Base-by-base conservation (phyloP, 306 rosid species). In the Citrullus mucosospermus region DNA sequence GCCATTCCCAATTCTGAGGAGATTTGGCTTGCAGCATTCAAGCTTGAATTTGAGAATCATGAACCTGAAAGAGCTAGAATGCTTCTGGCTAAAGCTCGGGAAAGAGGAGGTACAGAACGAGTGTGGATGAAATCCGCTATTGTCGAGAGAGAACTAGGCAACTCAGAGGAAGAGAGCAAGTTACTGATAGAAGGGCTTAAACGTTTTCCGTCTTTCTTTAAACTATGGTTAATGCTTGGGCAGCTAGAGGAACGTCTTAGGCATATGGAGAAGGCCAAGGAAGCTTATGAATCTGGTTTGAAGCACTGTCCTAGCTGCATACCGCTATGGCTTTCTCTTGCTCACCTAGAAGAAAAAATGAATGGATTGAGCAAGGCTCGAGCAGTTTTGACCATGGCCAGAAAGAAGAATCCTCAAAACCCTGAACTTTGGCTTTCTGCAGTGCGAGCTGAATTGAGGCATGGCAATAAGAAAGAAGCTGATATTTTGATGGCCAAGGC, bases 341-440 rank as follows among this genome's bases (percentile, higher is more conserved):
- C 97, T 17, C 92, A 87, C 83, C 97, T 93, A 41, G 98, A 91
- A 80, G 97, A 93, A 84, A 91, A 87, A 89, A 88, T 82, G 92
- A 88, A 81, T 82, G 97, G 96, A 50, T 76, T 93, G 84, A 89
- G 96, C 80, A 93, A 91, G 86, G 97, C 96, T 70, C 92, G 97
- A n/a, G 98, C 98, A 43, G 85, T 90, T 81, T 95, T 93, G 51
- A 89, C 95, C 44, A 90, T 90, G 97, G 91, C 93, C 25, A 83
- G 97, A 58, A 93, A 93, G 91, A 91, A 86, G 85, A 93, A 93
- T 88, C 90, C 93, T 78, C 96, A 93, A 75, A 90, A 88, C 82
- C 97, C 98, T 41, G 93, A 91, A 67, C 91, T 93, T 75, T 93
- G 98, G 98, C 88, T 93, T n/a, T 89, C 97, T 82, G 98, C 98